Conservation (phyloP, 306 rosid species). For the Trifolium repens region DNA sequence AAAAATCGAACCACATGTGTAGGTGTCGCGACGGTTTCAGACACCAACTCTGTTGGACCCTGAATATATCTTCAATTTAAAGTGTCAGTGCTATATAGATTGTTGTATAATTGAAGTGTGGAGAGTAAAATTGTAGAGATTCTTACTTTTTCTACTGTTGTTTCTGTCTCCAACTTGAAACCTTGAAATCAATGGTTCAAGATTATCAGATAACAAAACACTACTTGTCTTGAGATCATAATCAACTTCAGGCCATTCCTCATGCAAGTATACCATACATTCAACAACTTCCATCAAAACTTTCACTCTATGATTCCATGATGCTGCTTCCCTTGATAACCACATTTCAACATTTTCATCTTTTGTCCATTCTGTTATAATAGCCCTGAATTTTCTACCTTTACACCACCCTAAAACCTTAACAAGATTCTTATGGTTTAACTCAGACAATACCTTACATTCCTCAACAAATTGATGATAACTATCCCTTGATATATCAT, state of each 20-base stretch:
- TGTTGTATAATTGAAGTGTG: neutral
- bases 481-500: slow-evolving; percentile 47
- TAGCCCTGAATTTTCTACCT: slow-evolving; percentile 55
- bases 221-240: slow-evolving; percentile 65
- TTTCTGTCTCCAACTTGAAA: slow-evolving; percentile 58
- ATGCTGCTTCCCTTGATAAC: slow-evolving; percentile 52
- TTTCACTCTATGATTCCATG: slow-evolving; percentile 67
- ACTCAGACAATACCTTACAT: slow-evolving; percentile 54
- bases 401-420: slow-evolving; percentile 68
- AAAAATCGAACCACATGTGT: neutral
- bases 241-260: slow-evolving; percentile 71
- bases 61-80: too few relatives aligned
- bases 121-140: neutral
- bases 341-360: slow-evolving; percentile 57
- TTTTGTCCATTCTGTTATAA: slow-evolving; percentile 59
- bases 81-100: neutral
- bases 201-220: slow-evolving; percentile 52
- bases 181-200: slow-evolving; percentile 67
- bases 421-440: slow-evolving; percentile 63
- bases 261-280: slow-evolving; percentile 61
- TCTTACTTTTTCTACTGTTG: slow-evolving; percentile 54
- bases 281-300: slow-evolving; percentile 60
- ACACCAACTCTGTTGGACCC: neutral
- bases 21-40: neutral
- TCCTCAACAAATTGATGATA: slow-evolving; percentile 50